A percentile compares a stretch with the other conserved stretches of the same genome.
phyloP scores from a whole-genome alignment of 768 basidiomycete genomes.

The Fomitopsis serialis region DNA sequence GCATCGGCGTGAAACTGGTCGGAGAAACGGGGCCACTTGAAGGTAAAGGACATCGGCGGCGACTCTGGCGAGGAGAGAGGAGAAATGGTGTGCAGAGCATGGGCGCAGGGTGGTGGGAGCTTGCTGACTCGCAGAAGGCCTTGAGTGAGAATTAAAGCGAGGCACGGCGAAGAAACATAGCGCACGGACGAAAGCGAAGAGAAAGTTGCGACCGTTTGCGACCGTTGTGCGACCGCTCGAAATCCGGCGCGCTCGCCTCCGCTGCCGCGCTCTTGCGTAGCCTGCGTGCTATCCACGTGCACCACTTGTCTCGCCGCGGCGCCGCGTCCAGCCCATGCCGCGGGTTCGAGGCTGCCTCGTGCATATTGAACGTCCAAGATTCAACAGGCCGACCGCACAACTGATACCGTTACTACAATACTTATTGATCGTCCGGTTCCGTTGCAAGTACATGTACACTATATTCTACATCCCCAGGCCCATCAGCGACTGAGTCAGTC shows the following conservation, averaged over 20 bases:
- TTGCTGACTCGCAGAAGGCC: background rate
- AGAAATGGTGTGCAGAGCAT: background rate
- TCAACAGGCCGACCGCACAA: background rate
- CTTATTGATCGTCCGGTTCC: background rate
- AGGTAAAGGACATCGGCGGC: constrained; percentile 86
- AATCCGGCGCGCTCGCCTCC: background rate
- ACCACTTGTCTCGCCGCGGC: background rate
- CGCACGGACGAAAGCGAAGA: background rate
- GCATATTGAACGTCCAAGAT: background rate
- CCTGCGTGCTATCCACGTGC: background rate
- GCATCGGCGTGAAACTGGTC: constrained; percentile 96
- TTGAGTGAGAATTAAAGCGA: background rate
- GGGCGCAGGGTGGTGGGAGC: background rate
- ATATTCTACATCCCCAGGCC: constrained; percentile 36
- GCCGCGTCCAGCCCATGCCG: background rate
- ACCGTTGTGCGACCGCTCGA: background rate
- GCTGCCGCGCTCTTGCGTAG: background rate
- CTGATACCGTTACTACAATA: background rate
- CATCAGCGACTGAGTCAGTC: constrained; percentile 61
- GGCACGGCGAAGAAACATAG: constrained; percentile 1
- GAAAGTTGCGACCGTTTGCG: background rate
- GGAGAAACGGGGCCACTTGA: constrained; percentile 96
- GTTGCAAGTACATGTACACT: background rate
- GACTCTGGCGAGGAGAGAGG: background rate
- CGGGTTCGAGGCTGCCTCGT: background rate